Evolutionary conservation across 257 asterid genomes (phyloP).

Genomic region (Solanum acaule): DNA sequence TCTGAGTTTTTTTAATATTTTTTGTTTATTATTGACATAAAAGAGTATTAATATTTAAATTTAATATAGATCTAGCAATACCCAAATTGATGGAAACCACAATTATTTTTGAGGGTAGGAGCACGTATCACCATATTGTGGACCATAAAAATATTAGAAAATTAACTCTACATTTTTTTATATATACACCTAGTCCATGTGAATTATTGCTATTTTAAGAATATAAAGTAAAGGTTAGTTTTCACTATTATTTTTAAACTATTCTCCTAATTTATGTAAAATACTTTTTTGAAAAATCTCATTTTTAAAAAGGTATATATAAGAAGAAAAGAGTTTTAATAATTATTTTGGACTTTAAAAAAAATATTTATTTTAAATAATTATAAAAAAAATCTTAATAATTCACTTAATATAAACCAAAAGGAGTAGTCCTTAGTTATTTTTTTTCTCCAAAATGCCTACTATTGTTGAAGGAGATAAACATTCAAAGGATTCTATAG

Average conservation of each 20-base stretch:
- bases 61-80: neutral
- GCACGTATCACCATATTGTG: neutral
- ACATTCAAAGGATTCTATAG: neutral
- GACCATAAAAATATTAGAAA: neutral
- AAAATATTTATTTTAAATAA: neutral
- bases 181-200: neutral
- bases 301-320: neutral
- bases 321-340: neutral
- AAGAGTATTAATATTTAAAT: neutral
- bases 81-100: neutral
- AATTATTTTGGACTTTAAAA: neutral
- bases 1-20: neutral
- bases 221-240: neutral
- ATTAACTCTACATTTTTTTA: neutral
- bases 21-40: neutral
- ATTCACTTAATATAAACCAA: neutral
- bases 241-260: neutral
- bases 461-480: neutral
- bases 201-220: neutral
- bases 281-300: neutral
- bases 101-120: neutral
- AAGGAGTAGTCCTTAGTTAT: neutral
- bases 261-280: neutral
- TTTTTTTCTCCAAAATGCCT: neutral
- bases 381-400: neutral